These are phyloP conservation scores for Zasmidium citrigriseum DNA, from an alignment of 2,329 filamentous ascomycete genomes.

Conservation along the genomic window DNA sequence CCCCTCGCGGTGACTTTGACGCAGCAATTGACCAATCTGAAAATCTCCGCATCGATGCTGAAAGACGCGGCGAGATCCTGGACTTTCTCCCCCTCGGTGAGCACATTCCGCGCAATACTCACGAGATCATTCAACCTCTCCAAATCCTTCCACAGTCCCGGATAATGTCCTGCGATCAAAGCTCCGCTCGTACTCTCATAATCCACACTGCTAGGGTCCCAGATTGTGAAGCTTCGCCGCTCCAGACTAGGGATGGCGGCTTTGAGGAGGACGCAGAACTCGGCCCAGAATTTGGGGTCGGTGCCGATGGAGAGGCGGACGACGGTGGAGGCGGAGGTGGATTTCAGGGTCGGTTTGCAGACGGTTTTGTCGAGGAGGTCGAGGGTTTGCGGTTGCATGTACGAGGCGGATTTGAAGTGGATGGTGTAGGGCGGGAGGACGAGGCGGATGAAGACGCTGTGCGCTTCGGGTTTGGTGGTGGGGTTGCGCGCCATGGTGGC, in stretches of 20 bases:
- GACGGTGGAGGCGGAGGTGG: conserved; percentile 56
- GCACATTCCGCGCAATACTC: conserved; percentile 62
- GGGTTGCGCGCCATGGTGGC: conserved; percentile 8
- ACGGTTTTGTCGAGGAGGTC: conserved; percentile 57
- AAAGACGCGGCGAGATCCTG: conserved; percentile 64
- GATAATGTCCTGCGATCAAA: conserved; percentile 62
- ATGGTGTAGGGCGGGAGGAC: conserved; percentile 52
- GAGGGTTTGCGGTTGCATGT: conserved; percentile 61
- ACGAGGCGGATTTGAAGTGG: conserved; percentile 61
- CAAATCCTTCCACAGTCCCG: conserved; percentile 61
- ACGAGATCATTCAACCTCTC: conserved; percentile 64
- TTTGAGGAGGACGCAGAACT: conserved; percentile 58
- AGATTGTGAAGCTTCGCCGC: conserved; percentile 61
- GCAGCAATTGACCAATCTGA: conserved; percentile 63
- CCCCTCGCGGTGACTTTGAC: conserved; percentile 65
- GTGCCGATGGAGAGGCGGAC: conserved; percentile 58
- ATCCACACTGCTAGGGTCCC: conserved; percentile 56
- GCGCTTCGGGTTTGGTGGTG: conserved; percentile 27
- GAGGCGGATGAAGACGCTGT: conserved; percentile 48
- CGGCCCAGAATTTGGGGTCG: conserved; percentile 60
- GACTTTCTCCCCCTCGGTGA: conserved; percentile 61
- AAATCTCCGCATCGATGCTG: conserved; percentile 61
- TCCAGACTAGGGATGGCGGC: conserved; percentile 64
- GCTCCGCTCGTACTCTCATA: conserved; percentile 62
- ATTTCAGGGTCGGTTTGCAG: conserved; percentile 61